Evolutionary conservation across 768 basidiomycete species (phyloP), one percentile per base, ranked within the genome.

Genomic region (Crepidotus variabilis): DNA sequence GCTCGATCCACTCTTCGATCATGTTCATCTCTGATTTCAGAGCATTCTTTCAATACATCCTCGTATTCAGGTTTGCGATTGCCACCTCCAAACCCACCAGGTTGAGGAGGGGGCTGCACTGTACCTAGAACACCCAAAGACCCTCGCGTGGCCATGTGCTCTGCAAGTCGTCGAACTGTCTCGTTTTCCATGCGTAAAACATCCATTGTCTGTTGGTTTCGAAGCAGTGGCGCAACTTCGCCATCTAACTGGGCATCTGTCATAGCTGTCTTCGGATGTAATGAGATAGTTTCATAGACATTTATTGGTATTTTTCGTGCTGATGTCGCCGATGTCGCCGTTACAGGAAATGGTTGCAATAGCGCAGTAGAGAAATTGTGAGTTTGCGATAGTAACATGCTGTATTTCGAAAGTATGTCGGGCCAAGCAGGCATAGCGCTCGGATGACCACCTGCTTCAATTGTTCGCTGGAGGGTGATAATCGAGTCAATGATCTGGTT

Each of bases 341-440:
- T 45, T 1, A 59, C 61, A 22, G 69, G 72, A 35, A 74, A 58
- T 49, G 75, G 69, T 55, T 76, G 70, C 16, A 80, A 72, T 43
- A 91, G 78, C 0, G 84, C 81, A 51, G 78, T 83, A 46, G 86
- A 87, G 62, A 94, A 85, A 61, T 79, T 87, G 65, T 90, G 88
- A 0, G 89, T 90, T 64, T 93, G 92, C 0, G 89, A 90, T 54
- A 93, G 80, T 23, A 94, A 78, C 60, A 90, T 79, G 62, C 86
- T 92, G 80, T 92, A 93, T 75, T 92, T 92, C 13, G 87, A 85
- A 53, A 93, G 78, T 54, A 94, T 83, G 64, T 93, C 91, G 2
- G 91, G 92, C 92, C 92, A 93, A 7, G 88, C 71, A 2, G 87
- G 85, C 84, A 92, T 90, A n/a, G 66, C 75, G 35, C 71, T 72